phyloP scores from a whole-genome alignment of 2,329 filamentous ascomycete species.

The Parastagonospora avenae region DNA sequence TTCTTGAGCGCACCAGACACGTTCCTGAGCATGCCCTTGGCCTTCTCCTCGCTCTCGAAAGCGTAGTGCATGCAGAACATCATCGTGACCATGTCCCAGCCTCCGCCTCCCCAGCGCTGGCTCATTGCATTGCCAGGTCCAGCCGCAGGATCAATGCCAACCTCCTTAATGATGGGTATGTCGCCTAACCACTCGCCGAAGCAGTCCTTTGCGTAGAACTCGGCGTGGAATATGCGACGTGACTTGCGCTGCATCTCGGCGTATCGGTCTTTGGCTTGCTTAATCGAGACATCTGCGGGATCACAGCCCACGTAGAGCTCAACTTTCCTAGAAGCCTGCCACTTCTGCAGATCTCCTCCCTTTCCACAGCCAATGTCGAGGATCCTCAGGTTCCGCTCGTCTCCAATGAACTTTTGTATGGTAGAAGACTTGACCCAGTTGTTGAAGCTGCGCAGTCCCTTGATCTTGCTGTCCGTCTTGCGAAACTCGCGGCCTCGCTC shows the following conservation, averaged over 20 bases:
- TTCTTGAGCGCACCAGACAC: slow-evolving; percentile 90
- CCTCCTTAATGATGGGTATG: slow-evolving; percentile 78
- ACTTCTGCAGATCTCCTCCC: slow-evolving; percentile 92
- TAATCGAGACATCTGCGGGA: slow-evolving; percentile 88
- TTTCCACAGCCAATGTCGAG: slow-evolving; percentile 97
- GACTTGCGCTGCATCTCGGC: slow-evolving; percentile 68
- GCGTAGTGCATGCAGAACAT: slow-evolving; percentile 99
- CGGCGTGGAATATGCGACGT: slow-evolving; percentile 75
- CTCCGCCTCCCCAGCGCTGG: slow-evolving; percentile 70
- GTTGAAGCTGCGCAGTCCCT: slow-evolving; percentile 91
- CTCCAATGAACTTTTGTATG: slow-evolving; percentile 82
- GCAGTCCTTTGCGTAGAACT: slow-evolving; percentile 91
- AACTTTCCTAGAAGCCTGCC: slow-evolving; percentile 90
- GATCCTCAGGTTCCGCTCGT: slow-evolving; percentile 69
- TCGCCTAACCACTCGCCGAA: slow-evolving; percentile 84
- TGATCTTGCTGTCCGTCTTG: slow-evolving; percentile 91
- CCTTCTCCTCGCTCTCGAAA: slow-evolving; percentile 90
- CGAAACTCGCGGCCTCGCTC: slow-evolving; percentile 94
- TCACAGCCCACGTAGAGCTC: slow-evolving; percentile 93
- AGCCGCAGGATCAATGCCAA: slow-evolving; percentile 80
- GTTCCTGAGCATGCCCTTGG: slow-evolving; percentile 89
- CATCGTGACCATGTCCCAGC: slow-evolving; percentile 94
- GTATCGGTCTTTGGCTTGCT: slow-evolving; percentile 87
- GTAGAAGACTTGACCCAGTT: slow-evolving; percentile 99
- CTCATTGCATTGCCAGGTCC: slow-evolving; percentile 65